Base-by-base conservation (phyloP, 202 grass and related monocot genomes). In the Miscanthus sacchariflorus region DNA sequence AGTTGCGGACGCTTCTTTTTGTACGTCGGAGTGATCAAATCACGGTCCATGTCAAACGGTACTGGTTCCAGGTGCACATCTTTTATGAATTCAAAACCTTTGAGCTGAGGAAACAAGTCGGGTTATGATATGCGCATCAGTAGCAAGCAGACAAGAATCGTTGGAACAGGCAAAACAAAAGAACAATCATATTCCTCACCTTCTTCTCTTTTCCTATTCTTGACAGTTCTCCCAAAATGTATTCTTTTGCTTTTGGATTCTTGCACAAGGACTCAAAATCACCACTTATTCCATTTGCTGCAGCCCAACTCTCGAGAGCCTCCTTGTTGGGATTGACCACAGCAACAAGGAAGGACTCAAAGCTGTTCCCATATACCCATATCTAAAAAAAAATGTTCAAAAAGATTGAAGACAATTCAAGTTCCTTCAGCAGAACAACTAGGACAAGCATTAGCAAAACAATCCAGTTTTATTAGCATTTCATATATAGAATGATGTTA, bases 331-430 rank as follows among this genome's bases (percentile, higher is more conserved):
- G 96, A 89, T 99, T 99, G 59, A 99, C 66, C 19, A 99, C 89
- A 18, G 94, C 94, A 78, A 99, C 86, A 77, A 99, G 94, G 87
- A 92, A 92, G 36, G 94, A 94, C 83, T 99, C 88, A 33, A 99
- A 99, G 88, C 96, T 99, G 85, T 96, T 94, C 8, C 96, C 96
- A 72, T 96, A 96, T 81, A 99, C 66, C 96, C 96, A 99, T 89
- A 99, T 96, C 96, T 99, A 81, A 6, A 84, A 6, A 6, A 64
- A 65, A 80, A 80, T 56, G 77, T 48, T 65, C 6, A 48, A 23
- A 71, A 77, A 89, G 81, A 61, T 58, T 24, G 9, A 82, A 76
- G 68, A 52, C 83, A 76, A 59, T 77, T 84, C 56, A 85, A 63
- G 52, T 78, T 77, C 42, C 61, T 76, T 69, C 76, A 72, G 78